Percentiles rank a stretch among this genome's conserved stretches.
Evolutionary conservation across 176 grass and related monocot genomes (phyloP).

Genomic region (Musa schizocarpa): DNA sequence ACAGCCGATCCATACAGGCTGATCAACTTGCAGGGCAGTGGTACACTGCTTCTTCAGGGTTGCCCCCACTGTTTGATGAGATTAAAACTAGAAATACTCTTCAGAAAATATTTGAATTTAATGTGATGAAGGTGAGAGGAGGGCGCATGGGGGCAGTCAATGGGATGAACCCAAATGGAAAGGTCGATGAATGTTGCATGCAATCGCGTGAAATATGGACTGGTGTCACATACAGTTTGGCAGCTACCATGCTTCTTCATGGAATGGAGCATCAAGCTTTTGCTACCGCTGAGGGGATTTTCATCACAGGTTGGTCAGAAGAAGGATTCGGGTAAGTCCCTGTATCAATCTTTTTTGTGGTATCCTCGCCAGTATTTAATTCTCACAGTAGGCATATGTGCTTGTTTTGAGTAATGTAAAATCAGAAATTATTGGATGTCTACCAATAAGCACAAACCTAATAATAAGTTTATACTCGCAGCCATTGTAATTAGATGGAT

Average conservation of each 20-base stretch:
- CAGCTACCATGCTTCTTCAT: constrained; percentile 82
- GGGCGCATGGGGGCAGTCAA: constrained; percentile 87
- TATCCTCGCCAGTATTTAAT: not conserved
- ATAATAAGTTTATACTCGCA: no score
- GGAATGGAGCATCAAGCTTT: constrained; percentile 95
- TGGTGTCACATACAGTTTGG: constrained; percentile 76
- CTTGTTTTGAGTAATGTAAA: no score
- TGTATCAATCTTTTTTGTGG: no score
- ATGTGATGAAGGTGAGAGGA: constrained; percentile 96
- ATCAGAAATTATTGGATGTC: no score
- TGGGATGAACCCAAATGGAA: constrained; percentile 86
- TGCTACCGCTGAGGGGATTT: constrained; percentile 86
- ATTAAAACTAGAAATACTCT: constrained; percentile 62
- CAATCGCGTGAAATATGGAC: constrained; percentile 98
- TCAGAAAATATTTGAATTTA: constrained; percentile 93
- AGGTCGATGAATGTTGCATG: constrained; percentile 92
- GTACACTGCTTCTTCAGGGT: constrained; percentile 72
- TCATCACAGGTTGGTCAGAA: constrained; percentile 91
- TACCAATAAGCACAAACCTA: no score
- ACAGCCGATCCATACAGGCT: constrained; percentile 75
- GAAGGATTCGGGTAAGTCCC: constrained; percentile 81
- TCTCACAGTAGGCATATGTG: not conserved
- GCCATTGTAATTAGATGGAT: no score
- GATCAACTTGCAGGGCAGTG: constrained; percentile 92
- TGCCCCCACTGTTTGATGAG: constrained; percentile 71